Evolutionary conservation across 768 basidiomycete species (phyloP).

Genomic region (Pisolithus albus): DNA sequence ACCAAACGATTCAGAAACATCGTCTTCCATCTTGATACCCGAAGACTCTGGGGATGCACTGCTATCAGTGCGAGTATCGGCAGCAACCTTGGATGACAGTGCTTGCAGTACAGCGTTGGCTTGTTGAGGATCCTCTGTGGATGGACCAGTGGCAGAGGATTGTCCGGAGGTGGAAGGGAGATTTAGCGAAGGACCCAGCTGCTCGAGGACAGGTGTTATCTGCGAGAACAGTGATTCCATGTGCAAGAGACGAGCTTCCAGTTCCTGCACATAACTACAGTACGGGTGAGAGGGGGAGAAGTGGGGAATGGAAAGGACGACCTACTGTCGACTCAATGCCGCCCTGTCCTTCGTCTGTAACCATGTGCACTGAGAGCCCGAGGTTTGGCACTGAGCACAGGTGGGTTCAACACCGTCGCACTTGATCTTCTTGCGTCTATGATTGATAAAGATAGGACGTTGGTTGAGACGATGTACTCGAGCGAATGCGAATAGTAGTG

Average conservation of each 20-base stretch:
- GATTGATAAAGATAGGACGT: constrained; percentile 13
- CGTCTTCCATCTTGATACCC: constrained; percentile 45
- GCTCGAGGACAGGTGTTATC: constrained; percentile 72
- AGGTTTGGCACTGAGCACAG: constrained; percentile 72
- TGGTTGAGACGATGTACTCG: constrained; percentile 6
- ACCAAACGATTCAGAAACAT: constrained; percentile 79
- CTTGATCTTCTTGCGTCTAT: constrained; percentile 87
- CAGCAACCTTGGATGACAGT: constrained; percentile 32
- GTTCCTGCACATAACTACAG: constrained; percentile 81
- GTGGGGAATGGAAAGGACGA: constrained; percentile 9
- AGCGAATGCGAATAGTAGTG: constrained; percentile 2
- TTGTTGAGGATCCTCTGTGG: constrained; percentile 14
- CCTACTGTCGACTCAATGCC: constrained; percentile 83
- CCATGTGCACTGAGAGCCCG: constrained; percentile 80
- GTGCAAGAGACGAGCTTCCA: constrained; percentile 79
- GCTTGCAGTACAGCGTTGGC: constrained; percentile 28
- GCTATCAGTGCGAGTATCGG: constrained; percentile 28
- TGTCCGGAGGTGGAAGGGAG: constrained; percentile 31
- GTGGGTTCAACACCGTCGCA: constrained; percentile 85
- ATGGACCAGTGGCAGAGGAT: constrained; percentile 14
- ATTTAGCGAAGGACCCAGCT: constrained; percentile 52
- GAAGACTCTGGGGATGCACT: constrained; percentile 29
- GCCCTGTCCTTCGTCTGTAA: constrained; percentile 88
- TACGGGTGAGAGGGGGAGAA: constrained; percentile 14
- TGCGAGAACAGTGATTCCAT: constrained; percentile 86